Evolutionary conservation across 768 basidiomycete genomes (phyloP).

Genomic region (Phylloporus rhodoxanthus): DNA sequence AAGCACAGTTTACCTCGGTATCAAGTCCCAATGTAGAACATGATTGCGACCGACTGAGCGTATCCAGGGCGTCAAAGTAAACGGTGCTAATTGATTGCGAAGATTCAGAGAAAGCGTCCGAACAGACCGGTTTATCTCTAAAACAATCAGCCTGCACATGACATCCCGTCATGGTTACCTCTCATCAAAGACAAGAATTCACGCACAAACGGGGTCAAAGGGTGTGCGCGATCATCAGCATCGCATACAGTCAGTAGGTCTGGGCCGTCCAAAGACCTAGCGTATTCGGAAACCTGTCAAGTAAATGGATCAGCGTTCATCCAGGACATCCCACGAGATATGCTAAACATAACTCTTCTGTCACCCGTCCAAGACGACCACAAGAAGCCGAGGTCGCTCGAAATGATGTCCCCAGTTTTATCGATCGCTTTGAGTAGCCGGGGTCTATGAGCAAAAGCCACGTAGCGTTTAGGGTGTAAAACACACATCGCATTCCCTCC

Average conservation of each 20-base stretch:
- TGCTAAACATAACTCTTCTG: constrained; percentile 16
- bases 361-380: constrained; percentile 11
- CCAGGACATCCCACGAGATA: background rate
- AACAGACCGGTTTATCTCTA: background rate
- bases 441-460: background rate
- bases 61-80: constrained; percentile 24
- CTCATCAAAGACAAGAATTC: background rate
- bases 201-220: background rate
- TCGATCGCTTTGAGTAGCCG: constrained; percentile 1
- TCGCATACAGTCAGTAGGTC: background rate
- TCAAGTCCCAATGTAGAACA: constrained; percentile 4
- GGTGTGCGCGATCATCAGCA: background rate
- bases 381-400: constrained; percentile 11
- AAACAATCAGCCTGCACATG: constrained; percentile 4
- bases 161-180: constrained; percentile 9
- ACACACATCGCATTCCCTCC: constrained; percentile 12
- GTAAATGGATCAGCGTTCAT: background rate
- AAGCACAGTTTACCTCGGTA: constrained; percentile 6
- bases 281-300: constrained; percentile 8
- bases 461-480: background rate
- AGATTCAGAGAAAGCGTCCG: background rate
- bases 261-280: background rate
- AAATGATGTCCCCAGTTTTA: constrained; percentile 4
- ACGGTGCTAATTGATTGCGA: constrained; percentile 14
- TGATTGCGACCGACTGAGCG: constrained; percentile 4